Conservation (phyloP, 1,284 basidiomycete genomes). For the Leucoagaricus sp. region DNA sequence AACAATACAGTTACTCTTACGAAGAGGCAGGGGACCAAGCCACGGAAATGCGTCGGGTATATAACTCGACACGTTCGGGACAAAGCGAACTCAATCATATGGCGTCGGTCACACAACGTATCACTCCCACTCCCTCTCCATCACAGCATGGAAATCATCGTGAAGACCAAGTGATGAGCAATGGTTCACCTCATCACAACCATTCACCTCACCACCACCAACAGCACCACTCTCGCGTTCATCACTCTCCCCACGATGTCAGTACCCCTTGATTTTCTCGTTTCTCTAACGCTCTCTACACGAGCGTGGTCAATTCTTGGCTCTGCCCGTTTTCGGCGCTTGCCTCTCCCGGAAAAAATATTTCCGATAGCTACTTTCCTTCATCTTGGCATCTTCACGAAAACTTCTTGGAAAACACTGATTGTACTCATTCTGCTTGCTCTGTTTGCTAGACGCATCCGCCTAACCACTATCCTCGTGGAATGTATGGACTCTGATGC, state of each 20-base stretch:
- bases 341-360: background rate
- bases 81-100: slow-evolving; percentile 58
- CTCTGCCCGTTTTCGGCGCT: background rate
- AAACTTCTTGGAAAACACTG: background rate
- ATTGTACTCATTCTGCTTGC: background rate
- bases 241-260: slow-evolving; percentile 11
- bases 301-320: background rate
- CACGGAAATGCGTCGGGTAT: slow-evolving; percentile 62
- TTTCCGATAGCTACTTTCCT: background rate
- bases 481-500: slow-evolving; percentile 2
- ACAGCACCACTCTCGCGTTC: background rate
- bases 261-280: slow-evolving; percentile 7
- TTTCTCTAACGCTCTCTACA: background rate
- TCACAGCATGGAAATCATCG: slow-evolving; percentile 5
- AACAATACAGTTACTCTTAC: slow-evolving; percentile 85
- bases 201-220: background rate
- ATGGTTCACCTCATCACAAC: slow-evolving; percentile 8
- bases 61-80: slow-evolving; percentile 46
- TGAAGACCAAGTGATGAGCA: slow-evolving; percentile 13
- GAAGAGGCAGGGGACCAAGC: slow-evolving; percentile 85
- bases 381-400: background rate
- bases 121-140: slow-evolving; percentile 21
- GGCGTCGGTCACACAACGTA: slow-evolving; percentile 42
- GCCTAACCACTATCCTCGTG: background rate
- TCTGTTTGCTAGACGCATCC: slow-evolving; percentile 3